These are phyloP conservation scores for Neurospora cerealis DNA, from an alignment of 495 filamentous ascomycete genomes.

Conservation along the genomic window DNA sequence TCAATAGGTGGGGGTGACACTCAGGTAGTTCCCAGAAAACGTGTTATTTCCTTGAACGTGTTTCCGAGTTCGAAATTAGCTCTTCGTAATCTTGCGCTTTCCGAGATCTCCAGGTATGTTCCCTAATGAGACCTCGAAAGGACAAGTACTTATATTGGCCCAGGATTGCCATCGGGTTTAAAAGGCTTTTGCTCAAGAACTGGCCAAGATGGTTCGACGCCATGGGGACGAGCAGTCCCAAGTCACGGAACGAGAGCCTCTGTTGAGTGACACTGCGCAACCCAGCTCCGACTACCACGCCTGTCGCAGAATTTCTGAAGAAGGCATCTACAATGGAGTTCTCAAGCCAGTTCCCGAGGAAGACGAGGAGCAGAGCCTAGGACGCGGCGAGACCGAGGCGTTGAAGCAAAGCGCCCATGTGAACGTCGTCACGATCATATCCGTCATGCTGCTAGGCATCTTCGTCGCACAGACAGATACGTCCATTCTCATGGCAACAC, in stretches of 20 bases:
- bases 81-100: not conserved
- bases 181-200: not conserved
- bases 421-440: conserved; percentile 13
- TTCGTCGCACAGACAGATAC: conserved; percentile 55
- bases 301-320: not conserved
- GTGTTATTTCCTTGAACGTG: not conserved
- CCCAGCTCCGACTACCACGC: not conserved
- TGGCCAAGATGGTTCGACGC: not conserved
- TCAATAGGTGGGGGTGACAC: not conserved
- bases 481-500: conserved; percentile 53
- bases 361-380: conserved; percentile 12
- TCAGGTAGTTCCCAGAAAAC: not conserved
- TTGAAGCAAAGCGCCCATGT: not conserved
- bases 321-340: not conserved
- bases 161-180: not conserved
- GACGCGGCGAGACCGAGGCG: not conserved
- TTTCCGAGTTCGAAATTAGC: not conserved
- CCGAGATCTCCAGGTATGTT: not conserved
- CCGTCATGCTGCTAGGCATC: conserved; percentile 41
- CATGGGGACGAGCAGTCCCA: not conserved
- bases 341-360: not conserved
- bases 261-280: not conserved
- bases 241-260: not conserved
- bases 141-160: not conserved
- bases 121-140: not conserved